Evolutionary conservation across 2,329 filamentous ascomycete genomes (phyloP).

Genomic region (Fusarium setosum): DNA sequence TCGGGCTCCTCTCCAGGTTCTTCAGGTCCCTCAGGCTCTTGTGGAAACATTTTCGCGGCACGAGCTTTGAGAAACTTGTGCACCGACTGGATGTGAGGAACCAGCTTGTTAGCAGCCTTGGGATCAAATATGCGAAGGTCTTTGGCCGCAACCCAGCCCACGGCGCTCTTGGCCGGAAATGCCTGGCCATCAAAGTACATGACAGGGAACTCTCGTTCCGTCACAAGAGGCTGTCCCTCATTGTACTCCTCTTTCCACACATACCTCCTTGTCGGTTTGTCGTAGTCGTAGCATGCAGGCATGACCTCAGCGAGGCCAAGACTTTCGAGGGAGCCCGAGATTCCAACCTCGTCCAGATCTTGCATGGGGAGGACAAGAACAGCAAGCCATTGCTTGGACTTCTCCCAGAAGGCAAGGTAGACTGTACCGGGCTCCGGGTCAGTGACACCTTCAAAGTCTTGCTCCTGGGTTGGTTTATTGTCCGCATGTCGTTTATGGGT

Average conservation of each 20-base stretch:
- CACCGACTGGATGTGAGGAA: constrained; percentile 10
- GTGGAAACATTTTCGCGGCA: neutral
- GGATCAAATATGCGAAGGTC: neutral
- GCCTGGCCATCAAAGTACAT: constrained; percentile 35
- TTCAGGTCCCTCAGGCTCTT: too few species aligned
- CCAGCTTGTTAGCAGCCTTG: neutral
- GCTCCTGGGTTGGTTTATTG: neutral
- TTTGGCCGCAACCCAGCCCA: constrained; percentile 31
- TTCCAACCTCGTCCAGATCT: neutral
- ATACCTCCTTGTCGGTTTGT: neutral
- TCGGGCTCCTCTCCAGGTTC: too few species aligned
- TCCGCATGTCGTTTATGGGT: neutral
- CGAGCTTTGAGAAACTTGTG: constrained; percentile 2
- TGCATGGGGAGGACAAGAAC: constrained; percentile 1
- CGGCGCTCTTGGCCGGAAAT: constrained; percentile 31
- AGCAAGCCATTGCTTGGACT: constrained; percentile 1
- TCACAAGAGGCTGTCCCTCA: constrained; percentile 3
- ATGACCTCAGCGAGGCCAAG: neutral
- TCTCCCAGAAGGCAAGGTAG: constrained; percentile 1
- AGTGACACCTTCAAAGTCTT: constrained; percentile 3
- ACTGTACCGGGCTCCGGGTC: neutral
- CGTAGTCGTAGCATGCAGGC: constrained; percentile 8
- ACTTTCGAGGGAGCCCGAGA: neutral
- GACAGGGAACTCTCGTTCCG: constrained; percentile 29
- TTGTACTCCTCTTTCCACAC: constrained; percentile 22